phyloP scores from a whole-genome alignment of 805 yeast species.

The Priceomyces fermenticarens region DNA sequence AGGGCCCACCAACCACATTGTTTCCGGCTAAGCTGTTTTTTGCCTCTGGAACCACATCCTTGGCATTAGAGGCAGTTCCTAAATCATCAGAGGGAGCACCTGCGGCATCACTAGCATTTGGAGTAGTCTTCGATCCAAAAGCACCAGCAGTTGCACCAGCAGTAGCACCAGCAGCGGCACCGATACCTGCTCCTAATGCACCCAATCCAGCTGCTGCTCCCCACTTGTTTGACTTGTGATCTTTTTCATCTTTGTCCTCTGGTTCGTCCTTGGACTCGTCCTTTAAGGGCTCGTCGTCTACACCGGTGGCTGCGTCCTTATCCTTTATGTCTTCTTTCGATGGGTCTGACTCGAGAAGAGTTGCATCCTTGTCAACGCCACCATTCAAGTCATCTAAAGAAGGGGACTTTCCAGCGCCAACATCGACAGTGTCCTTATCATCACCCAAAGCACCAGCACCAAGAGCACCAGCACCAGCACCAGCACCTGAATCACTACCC shows the following conservation, averaged over 20 bases:
- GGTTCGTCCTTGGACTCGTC: slow-evolving; percentile 2
- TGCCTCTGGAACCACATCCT: too few relatives aligned
- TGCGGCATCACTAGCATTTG: neutral
- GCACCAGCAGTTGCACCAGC: slow-evolving; percentile 1
- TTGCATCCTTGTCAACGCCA: slow-evolving; percentile 7
- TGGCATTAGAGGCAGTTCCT: too few relatives aligned
- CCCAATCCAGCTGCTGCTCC: slow-evolving; percentile 3
- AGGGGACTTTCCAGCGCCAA: neutral
- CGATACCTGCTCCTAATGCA: neutral
- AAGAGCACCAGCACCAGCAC: slow-evolving; percentile 11
- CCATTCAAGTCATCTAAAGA: neutral
- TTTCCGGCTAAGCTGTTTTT: too few relatives aligned
- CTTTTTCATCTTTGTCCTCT: slow-evolving; percentile 1
- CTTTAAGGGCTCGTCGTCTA: neutral
- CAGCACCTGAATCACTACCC: slow-evolving; percentile 5
- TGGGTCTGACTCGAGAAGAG: neutral
- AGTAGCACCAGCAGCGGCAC: slow-evolving; percentile 1
- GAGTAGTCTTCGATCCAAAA: neutral
- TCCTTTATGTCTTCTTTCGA: too few relatives aligned
- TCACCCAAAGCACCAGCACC: slow-evolving; percentile 8
- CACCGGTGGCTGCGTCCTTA: neutral
- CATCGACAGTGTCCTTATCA: slow-evolving; percentile 9
- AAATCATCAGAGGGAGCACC: neutral
- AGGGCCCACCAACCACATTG: too few relatives aligned
- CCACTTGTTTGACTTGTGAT: neutral